A percentile compares a stretch with the other conserved stretches of the same genome.
Evolutionary conservation across 352 stramenopile genomes (phyloP).

Genomic region (Globisporangium splendens): DNA sequence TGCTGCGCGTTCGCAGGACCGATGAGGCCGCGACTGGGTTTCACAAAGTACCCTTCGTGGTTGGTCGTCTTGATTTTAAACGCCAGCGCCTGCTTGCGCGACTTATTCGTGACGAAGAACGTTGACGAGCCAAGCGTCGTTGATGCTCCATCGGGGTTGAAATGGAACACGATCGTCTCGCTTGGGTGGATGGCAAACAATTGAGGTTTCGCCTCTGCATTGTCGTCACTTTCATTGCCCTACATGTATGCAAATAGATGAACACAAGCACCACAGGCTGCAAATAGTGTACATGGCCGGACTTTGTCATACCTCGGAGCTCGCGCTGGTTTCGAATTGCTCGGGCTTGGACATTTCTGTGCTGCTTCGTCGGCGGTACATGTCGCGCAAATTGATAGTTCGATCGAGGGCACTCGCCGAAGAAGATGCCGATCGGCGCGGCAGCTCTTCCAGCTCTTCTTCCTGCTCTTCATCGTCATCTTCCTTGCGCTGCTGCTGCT

Average conservation of each 20-base stretch:
- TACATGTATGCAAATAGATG: not conserved
- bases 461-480: constrained; percentile 8
- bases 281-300: not conserved
- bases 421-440: constrained; percentile 3
- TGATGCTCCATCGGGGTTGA: constrained; percentile 33
- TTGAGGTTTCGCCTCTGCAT: constrained; percentile 12
- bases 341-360: not conserved
- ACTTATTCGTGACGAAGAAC: constrained; percentile 63
- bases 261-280: not conserved
- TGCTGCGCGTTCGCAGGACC: constrained; percentile 50
- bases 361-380: constrained; percentile 1
- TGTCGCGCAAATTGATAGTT: constrained; percentile 9
- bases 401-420: constrained; percentile 4
- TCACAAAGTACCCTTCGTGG: constrained; percentile 69
- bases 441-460: constrained; percentile 17
- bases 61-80: constrained; percentile 85
- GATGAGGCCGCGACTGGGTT: constrained; percentile 65
- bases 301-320: constrained; percentile 2
- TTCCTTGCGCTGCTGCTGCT: constrained; percentile 13
- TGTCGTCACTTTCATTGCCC: constrained; percentile 7
- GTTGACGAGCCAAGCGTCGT: constrained; percentile 15
- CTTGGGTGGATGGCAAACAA: constrained; percentile 45
- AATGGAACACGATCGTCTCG: constrained; percentile 37
- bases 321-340: constrained; percentile 4
- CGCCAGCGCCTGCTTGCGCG: constrained; percentile 40